A percentile compares a stretch with the other conserved stretches of the same genome.
These are phyloP conservation scores for Mesotaenium endlicherianum DNA, from an alignment of 139 green algal genomes.

Conservation along the genomic window DNA sequence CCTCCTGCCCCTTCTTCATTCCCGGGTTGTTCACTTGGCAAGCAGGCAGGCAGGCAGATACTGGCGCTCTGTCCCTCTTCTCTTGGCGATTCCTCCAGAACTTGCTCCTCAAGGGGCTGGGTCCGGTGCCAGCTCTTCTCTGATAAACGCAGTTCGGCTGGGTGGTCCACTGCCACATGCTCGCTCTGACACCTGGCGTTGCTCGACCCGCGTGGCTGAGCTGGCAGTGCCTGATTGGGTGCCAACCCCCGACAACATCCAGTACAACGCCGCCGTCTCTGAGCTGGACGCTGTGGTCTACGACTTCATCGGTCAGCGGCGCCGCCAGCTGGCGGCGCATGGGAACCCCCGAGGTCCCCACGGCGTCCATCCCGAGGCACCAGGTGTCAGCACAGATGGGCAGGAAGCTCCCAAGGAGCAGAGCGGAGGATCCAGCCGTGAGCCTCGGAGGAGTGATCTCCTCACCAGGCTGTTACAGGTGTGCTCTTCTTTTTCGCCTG, in stretches of 20 bases:
- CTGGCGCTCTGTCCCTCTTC: no score
- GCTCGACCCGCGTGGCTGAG: no score
- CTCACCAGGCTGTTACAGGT: constrained; percentile 52
- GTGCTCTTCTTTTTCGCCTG: no score
- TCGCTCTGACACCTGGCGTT: no score
- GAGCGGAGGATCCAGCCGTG: background rate
- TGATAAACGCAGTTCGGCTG: no score
- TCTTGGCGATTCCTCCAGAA: no score
- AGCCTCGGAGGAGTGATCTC: constrained; percentile 46
- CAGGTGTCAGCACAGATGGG: background rate
- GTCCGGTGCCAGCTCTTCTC: no score
- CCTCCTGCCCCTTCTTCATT: background rate
- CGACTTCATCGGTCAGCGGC: constrained; percentile 64
- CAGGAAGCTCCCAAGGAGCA: background rate
- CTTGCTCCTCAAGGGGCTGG: no score
- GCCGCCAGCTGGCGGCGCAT: constrained; percentile 16
- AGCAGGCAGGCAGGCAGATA: no score
- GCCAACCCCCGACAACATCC: constrained; percentile 76
- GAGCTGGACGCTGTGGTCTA: constrained; percentile 78
- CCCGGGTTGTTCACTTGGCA: background rate
- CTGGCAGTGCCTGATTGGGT: constrained; percentile 76
- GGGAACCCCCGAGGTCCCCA: background rate
- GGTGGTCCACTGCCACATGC: no score
- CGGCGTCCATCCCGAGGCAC: background rate
- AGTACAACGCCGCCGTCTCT: constrained; percentile 71